Base-by-base conservation (phyloP, 2,329 filamentous ascomycete genomes). In the Talaromyces sp. region DNA sequence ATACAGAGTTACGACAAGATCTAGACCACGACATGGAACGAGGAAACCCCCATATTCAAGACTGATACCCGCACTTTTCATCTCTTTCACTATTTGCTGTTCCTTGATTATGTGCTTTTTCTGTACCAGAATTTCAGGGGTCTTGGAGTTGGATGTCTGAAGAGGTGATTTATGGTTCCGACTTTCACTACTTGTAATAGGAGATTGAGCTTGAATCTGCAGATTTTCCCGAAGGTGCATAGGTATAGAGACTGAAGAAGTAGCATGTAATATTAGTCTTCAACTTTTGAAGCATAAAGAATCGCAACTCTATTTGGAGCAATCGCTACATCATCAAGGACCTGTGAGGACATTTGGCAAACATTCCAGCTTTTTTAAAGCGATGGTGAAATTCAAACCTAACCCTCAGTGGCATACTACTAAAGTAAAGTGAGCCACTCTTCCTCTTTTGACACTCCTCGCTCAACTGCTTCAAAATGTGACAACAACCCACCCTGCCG, bases 391-490 rank as follows among this genome's bases (percentile, higher is more conserved):
- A 42, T 57, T 11, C 25, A 33, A 25, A 66, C 3, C 66, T 59
- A 21, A 78, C 77, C 62, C 82, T 81, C 40, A 83, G 69, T 1
- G 80, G 81, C 56, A 77, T 72, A 23, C 78, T 81, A 1, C 77
- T 76, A 21, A 84, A 70, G 64, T 84, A 84, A 64, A 84, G 84
- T 1, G 67, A 72, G 74, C 73, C 79, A 18, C 78, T 69, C 1
- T 68, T 66, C 58, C 69, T 69, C 63, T 71, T 67, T 58, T 69
- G 69, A 68, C 79, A 81, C 63, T 75, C 69, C 58, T 69, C 65
- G n/a, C 73, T 69, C 60, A 81, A 67, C 44, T 68, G 69, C 67
- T 82, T 78, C 18, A 81, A 68, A 67, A 81, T 76, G 60, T n/a
- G n/a, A n/a, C n/a, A 79, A 79, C 56, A 80, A 69, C 68, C 80